Conservation (phyloP, 305 asterid species). For the Nicotiana rustica region DNA sequence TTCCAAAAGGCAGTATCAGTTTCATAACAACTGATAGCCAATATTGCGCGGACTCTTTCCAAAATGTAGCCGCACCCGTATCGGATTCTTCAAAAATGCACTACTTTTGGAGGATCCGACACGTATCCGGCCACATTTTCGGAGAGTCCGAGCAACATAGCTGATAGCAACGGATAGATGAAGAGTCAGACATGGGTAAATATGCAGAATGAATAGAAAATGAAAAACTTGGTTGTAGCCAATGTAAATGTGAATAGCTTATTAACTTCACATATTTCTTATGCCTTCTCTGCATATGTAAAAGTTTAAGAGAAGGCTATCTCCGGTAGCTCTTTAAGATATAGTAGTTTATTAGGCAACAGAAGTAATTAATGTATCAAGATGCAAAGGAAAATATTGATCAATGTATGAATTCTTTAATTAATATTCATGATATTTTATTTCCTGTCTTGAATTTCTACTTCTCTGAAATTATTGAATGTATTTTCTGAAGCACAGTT, state of each 20-base stretch:
- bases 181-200: not conserved
- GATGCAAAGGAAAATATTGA: slow-evolving; percentile 23
- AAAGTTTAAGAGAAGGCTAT: slow-evolving; percentile 39
- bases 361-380: not conserved
- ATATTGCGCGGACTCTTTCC: too few species aligned
- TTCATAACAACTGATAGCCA: slow-evolving; percentile 50
- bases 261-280: slow-evolving; percentile 44
- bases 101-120: too few species aligned
- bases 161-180: not conserved
- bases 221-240: slow-evolving; percentile 31
- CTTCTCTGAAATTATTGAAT: not conserved
- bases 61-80: too few species aligned
- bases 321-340: not conserved
- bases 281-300: slow-evolving; percentile 54
- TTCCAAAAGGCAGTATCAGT: slow-evolving; percentile 66
- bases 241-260: slow-evolving; percentile 41
- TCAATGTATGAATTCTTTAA: slow-evolving; percentile 30
- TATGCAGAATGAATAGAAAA: slow-evolving; percentile 1
- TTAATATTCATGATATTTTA: not conserved
- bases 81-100: too few species aligned
- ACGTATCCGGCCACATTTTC: too few species aligned
- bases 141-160: too few species aligned
- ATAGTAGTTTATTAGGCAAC: not conserved
- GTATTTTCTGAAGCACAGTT: not conserved
- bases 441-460: not conserved